These are phyloP conservation scores for Mucor indicus DNA, from an alignment of 371 early-diverging fungal genomes.

Conservation along the genomic window DNA sequence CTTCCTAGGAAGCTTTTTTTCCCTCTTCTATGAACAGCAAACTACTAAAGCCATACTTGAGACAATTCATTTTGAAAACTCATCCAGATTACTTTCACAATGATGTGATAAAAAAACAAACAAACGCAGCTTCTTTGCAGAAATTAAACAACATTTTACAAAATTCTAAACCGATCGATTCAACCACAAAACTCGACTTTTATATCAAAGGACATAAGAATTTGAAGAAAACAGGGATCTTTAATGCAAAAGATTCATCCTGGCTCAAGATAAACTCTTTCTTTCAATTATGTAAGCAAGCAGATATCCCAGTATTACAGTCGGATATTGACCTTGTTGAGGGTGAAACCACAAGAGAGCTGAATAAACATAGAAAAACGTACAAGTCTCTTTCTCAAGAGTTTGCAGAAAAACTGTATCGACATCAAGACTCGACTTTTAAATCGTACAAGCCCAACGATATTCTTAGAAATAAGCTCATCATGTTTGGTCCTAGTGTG, in stretches of 20 bases:
- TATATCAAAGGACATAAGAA: conserved; percentile 7
- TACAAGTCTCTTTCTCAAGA: conserved; percentile 20
- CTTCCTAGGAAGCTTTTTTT: not conserved
- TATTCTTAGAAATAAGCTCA: conserved; percentile 19
- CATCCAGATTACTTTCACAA: conserved; percentile 43
- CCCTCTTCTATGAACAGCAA: conserved; percentile 2
- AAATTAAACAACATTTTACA: conserved; percentile 19
- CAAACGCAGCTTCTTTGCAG: conserved; percentile 36
- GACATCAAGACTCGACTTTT: not conserved
- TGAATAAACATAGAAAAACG: not conserved
- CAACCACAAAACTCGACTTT: conserved; percentile 3
- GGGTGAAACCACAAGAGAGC: conserved; percentile 12
- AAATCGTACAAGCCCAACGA: not conserved
- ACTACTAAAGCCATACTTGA: conserved; percentile 35
- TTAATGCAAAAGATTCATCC: conserved; percentile 13
- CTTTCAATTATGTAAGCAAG: conserved; percentile 25
- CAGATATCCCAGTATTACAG: conserved; percentile 18
- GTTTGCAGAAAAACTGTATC: conserved; percentile 35
- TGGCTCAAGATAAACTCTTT: conserved; percentile 26
- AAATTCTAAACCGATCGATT: not conserved
- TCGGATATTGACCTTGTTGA: conserved; percentile 26
- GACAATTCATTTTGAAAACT: conserved; percentile 33
- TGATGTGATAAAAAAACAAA: conserved; percentile 24
- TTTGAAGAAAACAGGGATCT: not conserved
- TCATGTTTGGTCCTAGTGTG: conserved; percentile 26